Percentiles rank a stretch among this genome's conserved stretches.
phyloP scores from a whole-genome alignment of 352 stramenopile genomes.

The Aphanomyces euteiches region DNA sequence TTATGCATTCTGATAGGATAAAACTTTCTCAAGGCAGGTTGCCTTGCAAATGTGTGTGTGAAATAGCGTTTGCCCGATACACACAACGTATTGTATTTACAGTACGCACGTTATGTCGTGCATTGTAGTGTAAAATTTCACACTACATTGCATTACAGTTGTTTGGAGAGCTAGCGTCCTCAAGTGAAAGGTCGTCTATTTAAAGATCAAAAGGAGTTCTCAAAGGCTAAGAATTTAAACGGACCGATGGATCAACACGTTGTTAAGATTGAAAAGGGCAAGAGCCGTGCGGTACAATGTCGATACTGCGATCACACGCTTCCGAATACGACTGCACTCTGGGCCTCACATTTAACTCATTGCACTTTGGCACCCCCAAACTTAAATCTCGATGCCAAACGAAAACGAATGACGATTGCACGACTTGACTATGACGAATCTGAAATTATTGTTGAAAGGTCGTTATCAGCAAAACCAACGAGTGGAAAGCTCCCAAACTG shows the following conservation, averaged over 20 bases:
- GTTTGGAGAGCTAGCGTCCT: not conserved
- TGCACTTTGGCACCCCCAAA: not conserved
- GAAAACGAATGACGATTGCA: not conserved
- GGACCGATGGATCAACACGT: not conserved
- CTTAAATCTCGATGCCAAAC: not conserved
- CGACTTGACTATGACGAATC: not conserved
- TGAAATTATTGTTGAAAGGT: not conserved
- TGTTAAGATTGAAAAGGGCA: not conserved
- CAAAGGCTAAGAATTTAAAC: not conserved
- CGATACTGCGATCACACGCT: not conserved
- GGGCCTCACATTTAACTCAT: not conserved
- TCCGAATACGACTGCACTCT: not conserved
- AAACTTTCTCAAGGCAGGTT: too few relatives aligned
- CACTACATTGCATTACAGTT: not conserved
- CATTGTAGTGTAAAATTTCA: constrained; percentile 4
- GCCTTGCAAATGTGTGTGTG: too few relatives aligned
- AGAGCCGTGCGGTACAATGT: not conserved
- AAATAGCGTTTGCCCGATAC: not conserved
- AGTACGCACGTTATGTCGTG: not conserved
- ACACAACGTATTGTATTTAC: not conserved
- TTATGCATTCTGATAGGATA: too few relatives aligned
- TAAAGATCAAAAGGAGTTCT: not conserved
- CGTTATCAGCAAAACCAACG: not conserved
- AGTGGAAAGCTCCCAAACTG: not conserved
- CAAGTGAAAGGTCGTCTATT: not conserved